Evolutionary conservation across 148 eudicot species (phyloP).

Genomic region (Linanthus parryae): DNA sequence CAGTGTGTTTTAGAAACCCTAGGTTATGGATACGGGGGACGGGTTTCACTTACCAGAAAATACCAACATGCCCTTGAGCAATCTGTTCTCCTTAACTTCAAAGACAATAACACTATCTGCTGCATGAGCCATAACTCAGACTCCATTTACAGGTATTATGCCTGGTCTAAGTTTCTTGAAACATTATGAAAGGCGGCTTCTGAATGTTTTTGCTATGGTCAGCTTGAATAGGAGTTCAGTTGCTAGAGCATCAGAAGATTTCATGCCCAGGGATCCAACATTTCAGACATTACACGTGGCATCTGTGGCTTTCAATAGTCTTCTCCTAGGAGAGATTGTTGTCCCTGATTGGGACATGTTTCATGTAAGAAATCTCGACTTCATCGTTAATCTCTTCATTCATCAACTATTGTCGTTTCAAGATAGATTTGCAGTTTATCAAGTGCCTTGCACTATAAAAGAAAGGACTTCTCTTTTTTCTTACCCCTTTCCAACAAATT

Average conservation of each 20-base stretch:
- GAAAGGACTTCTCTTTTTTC: too few relatives aligned
- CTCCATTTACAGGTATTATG: constrained; percentile 45
- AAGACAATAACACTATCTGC: constrained; percentile 42
- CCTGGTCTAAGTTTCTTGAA: background rate
- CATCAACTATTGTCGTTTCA: too few relatives aligned
- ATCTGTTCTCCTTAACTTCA: constrained; percentile 39
- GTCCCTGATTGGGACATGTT: constrained; percentile 81
- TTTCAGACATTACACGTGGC: constrained; percentile 51
- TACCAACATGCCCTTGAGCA: constrained; percentile 47
- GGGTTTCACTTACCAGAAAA: constrained; percentile 37
- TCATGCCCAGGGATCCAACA: constrained; percentile 47
- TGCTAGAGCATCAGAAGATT: constrained; percentile 65
- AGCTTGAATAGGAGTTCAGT: constrained; percentile 44
- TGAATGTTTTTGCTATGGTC: constrained; percentile 9
- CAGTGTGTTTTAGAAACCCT: constrained; percentile 58
- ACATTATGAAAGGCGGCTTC: background rate
- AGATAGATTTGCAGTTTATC: too few relatives aligned
- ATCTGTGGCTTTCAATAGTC: constrained; percentile 53
- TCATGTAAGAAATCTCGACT: constrained; percentile 24
- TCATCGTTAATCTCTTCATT: background rate
- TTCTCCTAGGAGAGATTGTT: constrained; percentile 57
- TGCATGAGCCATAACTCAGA: constrained; percentile 64
- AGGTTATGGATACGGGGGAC: constrained; percentile 50
- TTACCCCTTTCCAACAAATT: too few relatives aligned
- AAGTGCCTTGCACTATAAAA: too few relatives aligned